Evolutionary conservation across 2,329 filamentous ascomycete species (phyloP), one percentile per base, ranked within the genome.

Genomic region (Epichloe glyceriae): DNA sequence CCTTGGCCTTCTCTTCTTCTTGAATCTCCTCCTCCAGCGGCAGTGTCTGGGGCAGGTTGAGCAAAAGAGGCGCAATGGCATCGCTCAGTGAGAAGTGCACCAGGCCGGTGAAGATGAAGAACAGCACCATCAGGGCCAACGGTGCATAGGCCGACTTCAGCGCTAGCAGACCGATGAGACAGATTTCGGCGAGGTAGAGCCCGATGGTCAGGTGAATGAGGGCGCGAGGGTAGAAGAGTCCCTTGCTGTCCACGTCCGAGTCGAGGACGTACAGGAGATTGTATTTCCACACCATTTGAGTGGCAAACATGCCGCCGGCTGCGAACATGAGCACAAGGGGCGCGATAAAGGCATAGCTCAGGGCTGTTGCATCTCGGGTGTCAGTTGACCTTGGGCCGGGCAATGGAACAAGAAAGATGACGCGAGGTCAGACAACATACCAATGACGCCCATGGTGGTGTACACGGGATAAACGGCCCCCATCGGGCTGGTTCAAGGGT

Each of bases 211-310:
- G 79, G 52, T 96, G 90, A 64, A 94, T 84, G 48, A 97, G 73
- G 1, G 87, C 90, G n/a, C 84, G 84, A 1, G 88, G 85, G 62
- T 95, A 96, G 58, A 88, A 83, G 14, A 91, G 78, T 15, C 91
- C 90, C 62, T 94, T 88, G 38, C 87, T 95, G 63, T 96, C 89
- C 60, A 95, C 83, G 53, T 80, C 71, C 8, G 86, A 81, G 62
- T 94, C 86, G 47, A 83, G 85, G 37, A 95, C 88, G 65, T 88
- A 96, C 47, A 96, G 76, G 50, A 97, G 69, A 63, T 95, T 94
- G 74, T 97, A 95, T 17, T 86, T 80, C 74, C 88, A 95, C 46
- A 89, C 86, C 49, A 91, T 72, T 64, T 95, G 94, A 67, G 95
- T 90, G 41, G 93, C 72, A 20, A 75, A 80, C 53, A 96, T 78